Evolutionary conservation across 495 filamentous ascomycete species (phyloP).

Genomic region (Hypoxylon lenormandii): DNA sequence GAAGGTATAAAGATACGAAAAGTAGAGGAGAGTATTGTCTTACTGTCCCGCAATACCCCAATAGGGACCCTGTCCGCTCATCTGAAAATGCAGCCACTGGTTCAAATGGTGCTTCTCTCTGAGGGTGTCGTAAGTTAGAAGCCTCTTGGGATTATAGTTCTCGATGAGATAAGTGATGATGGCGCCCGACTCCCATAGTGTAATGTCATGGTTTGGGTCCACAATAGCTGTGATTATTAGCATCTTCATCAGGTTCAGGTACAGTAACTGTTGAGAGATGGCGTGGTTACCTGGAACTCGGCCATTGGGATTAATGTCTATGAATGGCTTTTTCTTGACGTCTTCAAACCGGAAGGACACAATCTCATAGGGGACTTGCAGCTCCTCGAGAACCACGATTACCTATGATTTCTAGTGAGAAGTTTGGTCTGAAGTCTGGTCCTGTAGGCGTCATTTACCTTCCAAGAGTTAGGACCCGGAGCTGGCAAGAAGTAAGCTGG

Average conservation of each 20-base stretch:
- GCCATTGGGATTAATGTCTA: conserved; percentile 74
- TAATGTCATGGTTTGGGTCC: conserved; percentile 71
- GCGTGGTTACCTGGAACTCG: conserved; percentile 61
- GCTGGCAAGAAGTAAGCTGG: no score
- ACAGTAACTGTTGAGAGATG: no score
- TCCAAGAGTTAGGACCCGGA: no score
- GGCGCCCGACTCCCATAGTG: conserved; percentile 74
- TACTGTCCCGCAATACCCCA: no score
- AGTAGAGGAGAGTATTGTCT: no score
- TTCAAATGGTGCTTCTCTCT: conserved; percentile 29
- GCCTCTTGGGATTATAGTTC: conserved; percentile 42
- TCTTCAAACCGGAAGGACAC: conserved; percentile 66
- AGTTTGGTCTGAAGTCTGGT: no score
- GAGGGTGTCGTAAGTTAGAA: conserved; percentile 54
- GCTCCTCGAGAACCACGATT: no score
- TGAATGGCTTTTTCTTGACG: conserved; percentile 67
- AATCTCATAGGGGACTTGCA: conserved; percentile 61
- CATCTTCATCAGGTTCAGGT: no score
- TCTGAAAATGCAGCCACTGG: conserved; percentile 62
- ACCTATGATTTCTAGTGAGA: no score
- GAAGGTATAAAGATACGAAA: no score
- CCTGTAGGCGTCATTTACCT: no score
- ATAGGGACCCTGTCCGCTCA: conserved; percentile 59
- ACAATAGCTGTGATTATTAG: conserved; percentile 58
- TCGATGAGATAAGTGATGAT: conserved; percentile 70